phyloP scores from a whole-genome alignment of 768 basidiomycete species.

The Russula compacta region DNA sequence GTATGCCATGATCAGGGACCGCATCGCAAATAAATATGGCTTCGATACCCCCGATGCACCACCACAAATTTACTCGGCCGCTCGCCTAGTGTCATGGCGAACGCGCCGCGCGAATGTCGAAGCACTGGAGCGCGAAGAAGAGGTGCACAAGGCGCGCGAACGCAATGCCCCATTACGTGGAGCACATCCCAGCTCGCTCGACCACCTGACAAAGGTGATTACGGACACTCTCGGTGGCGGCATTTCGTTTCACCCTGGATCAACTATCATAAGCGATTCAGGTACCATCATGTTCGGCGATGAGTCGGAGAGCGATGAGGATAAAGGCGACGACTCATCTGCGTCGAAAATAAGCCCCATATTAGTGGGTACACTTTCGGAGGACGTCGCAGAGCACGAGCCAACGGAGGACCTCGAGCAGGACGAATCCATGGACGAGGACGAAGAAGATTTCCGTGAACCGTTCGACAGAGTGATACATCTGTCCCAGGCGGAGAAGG shows the following conservation, averaged over 20 bases:
- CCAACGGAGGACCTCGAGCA: conserved; percentile 54
- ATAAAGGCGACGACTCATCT: conserved; percentile 37
- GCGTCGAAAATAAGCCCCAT: not conserved
- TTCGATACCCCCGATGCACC: conserved; percentile 66
- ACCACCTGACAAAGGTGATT: conserved; percentile 17
- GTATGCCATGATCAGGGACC: conserved; percentile 81
- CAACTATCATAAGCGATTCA: conserved; percentile 40
- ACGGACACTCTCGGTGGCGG: conserved; percentile 27
- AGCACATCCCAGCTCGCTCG: not conserved
- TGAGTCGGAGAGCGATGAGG: conserved; percentile 45
- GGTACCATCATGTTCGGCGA: conserved; percentile 55
- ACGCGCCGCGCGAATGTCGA: conserved; percentile 39
- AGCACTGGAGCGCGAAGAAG: conserved; percentile 39
- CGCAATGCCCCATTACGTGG: conserved; percentile 1
- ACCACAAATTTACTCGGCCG: conserved; percentile 68
- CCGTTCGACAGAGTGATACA: conserved; percentile 24
- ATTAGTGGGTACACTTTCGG: conserved; percentile 28
- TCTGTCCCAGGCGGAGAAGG: conserved; percentile 29
- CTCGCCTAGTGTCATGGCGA: conserved; percentile 53
- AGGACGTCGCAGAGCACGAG: conserved; percentile 51
- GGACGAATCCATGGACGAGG: conserved; percentile 31
- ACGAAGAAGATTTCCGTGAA: conserved; percentile 23
- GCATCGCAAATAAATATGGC: conserved; percentile 68
- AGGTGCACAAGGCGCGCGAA: conserved; percentile 22
- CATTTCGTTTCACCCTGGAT: conserved; percentile 54